Evolutionary conservation across 371 early-diverging fungal species (phyloP).

Genomic region (Entomophthora muscae): DNA sequence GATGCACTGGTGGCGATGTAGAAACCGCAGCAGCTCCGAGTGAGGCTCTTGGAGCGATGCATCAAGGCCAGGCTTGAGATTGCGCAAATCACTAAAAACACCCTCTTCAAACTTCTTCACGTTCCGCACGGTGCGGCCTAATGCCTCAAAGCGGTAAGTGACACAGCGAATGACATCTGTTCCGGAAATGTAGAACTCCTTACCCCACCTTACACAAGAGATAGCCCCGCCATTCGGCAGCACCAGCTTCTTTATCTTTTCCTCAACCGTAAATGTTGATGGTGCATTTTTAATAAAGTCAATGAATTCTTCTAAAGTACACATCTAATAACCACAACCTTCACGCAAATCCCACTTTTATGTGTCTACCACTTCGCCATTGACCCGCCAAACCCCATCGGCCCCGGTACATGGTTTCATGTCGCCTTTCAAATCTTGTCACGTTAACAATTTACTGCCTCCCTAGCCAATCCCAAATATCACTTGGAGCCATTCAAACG

Average conservation of each 20-base stretch:
- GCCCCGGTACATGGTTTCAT: too few relatives aligned
- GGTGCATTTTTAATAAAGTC: too few relatives aligned
- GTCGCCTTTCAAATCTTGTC: too few relatives aligned
- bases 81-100: conserved; percentile 93
- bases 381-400: too few relatives aligned
- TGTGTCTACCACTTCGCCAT: too few relatives aligned
- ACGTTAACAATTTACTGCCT: too few relatives aligned
- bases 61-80: conserved; percentile 95
- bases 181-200: conserved; percentile 85
- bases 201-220: conserved; percentile 81
- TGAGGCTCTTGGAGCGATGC: conserved; percentile 93
- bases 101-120: conserved; percentile 99
- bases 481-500: too few relatives aligned
- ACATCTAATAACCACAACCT: too few relatives aligned
- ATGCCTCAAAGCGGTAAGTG: conserved; percentile 83
- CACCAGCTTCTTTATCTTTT: conserved; percentile 39
- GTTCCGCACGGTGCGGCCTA: conserved; percentile 73
- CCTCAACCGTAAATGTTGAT: conserved; percentile 28
- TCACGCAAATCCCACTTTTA: too few relatives aligned
- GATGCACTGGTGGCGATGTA: conserved; percentile 96
- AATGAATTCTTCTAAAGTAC: too few relatives aligned
- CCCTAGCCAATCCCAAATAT: too few relatives aligned
- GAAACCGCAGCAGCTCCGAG: conserved; percentile 88
- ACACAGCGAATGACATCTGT: conserved; percentile 97
- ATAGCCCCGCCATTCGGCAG: conserved; percentile 73